These are phyloP conservation scores for Arachnomyces sp. DNA, from an alignment of 2,329 filamentous ascomycete species.

Conservation along the genomic window DNA sequence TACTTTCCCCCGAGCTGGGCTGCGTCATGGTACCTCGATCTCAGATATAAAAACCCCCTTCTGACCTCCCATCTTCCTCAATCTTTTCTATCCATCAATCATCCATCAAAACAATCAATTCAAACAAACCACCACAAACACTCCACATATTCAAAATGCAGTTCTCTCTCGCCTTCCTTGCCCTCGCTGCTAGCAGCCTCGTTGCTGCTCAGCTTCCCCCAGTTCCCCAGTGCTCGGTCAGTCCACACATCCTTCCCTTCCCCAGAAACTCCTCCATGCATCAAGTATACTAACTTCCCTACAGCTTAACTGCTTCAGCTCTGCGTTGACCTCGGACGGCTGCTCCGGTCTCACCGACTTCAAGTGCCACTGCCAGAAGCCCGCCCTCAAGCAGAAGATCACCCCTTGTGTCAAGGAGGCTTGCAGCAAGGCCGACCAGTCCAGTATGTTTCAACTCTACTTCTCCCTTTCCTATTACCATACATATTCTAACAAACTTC, in stretches of 20 bases:
- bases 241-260: slow-evolving; percentile 8
- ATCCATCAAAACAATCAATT: no score
- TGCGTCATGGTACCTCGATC: no score
- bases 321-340: slow-evolving; percentile 34
- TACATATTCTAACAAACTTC: slow-evolving; percentile 1
- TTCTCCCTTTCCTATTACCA: no score
- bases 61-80: no score
- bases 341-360: slow-evolving; percentile 42
- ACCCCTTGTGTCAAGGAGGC: slow-evolving; percentile 40
- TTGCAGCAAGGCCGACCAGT: slow-evolving; percentile 33
- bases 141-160: slow-evolving; percentile 22
- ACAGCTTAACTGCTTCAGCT: slow-evolving; percentile 41
- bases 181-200: slow-evolving; percentile 36
- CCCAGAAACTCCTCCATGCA: background rate
- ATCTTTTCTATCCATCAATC: no score
- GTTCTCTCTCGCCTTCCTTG: slow-evolving; percentile 23
- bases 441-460: slow-evolving; percentile 19
- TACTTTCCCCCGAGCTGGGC: no score
- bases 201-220: slow-evolving; percentile 39
- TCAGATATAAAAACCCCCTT: no score
- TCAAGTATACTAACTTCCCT: background rate
- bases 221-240: slow-evolving; percentile 41
- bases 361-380: slow-evolving; percentile 42
- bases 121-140: no score
- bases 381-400: slow-evolving; percentile 33